These are phyloP conservation scores for Rosa lucieae DNA, from an alignment of 306 rosid genomes.

Conservation along the genomic window DNA sequence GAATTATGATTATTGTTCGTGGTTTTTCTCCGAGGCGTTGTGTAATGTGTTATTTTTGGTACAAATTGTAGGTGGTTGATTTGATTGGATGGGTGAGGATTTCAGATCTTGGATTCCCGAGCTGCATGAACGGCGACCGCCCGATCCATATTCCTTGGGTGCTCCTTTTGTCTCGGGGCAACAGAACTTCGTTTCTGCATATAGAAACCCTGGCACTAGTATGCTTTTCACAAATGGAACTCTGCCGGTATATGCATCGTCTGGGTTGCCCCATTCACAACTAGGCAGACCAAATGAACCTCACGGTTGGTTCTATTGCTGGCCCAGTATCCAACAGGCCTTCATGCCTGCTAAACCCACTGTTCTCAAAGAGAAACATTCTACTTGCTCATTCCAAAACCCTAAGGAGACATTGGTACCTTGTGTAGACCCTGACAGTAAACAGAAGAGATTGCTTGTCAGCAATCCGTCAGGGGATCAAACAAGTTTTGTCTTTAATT, in stretches of 20 bases:
- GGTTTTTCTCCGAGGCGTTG: neutral
- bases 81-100: conserved; percentile 76
- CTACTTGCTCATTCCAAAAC: conserved; percentile 23
- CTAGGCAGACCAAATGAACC: conserved; percentile 54
- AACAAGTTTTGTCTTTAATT: conserved; percentile 58
- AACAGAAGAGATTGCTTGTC: conserved; percentile 62
- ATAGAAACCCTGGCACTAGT: conserved; percentile 35
- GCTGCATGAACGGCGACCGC: conserved; percentile 57
- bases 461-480: conserved; percentile 68
- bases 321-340: conserved; percentile 58
- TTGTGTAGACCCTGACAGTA: conserved; percentile 26
- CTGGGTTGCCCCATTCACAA: conserved; percentile 45
- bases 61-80: conserved; percentile 52
- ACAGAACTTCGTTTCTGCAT: conserved; percentile 41
- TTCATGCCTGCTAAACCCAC: conserved; percentile 40
- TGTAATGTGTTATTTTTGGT: conserved; percentile 12
- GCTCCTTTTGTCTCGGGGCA: conserved; percentile 46
- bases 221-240: conserved; percentile 38
- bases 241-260: conserved; percentile 36
- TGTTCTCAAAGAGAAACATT: conserved; percentile 31
- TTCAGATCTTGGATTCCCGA: conserved; percentile 50
- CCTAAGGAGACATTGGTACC: conserved; percentile 32
- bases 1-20: neutral
- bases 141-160: conserved; percentile 40
- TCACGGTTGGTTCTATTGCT: conserved; percentile 68